A percentile compares a stretch with the other conserved stretches of the same genome.
These are phyloP conservation scores for Phalaenopsis aphrodite DNA, from an alignment of 106 monocot species.

Conservation along the genomic window DNA sequence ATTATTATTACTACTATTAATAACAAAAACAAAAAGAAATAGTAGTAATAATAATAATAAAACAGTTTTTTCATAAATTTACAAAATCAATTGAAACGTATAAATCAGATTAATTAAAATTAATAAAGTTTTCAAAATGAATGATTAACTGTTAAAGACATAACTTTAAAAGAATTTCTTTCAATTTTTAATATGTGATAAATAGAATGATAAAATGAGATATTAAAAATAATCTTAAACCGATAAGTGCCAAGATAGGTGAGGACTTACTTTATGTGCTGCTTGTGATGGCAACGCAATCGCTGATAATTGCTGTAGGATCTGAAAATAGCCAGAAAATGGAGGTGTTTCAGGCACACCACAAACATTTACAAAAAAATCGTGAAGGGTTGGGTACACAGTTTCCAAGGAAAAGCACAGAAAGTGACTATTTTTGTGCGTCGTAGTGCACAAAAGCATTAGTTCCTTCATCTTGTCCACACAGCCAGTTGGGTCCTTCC, in stretches of 20 bases:
- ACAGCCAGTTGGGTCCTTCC: conserved; percentile 93
- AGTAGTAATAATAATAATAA: too few species aligned
- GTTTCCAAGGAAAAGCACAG: conserved; percentile 34
- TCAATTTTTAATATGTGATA: too few species aligned
- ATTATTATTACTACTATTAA: too few species aligned
- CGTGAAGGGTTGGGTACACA: conserved; percentile 63
- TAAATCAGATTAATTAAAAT: too few species aligned
- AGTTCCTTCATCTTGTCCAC: conserved; percentile 46
- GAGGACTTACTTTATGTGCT: conserved; percentile 51
- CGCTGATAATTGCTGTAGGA: conserved; percentile 54
- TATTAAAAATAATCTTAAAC: too few species aligned
- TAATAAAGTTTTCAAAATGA: too few species aligned
- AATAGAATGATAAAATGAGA: too few species aligned
- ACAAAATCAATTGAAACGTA: too few species aligned
- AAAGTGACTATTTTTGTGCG: conserved; percentile 3
- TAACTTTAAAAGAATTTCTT: too few species aligned
- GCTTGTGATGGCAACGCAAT: conserved; percentile 53
- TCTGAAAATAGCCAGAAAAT: conserved; percentile 49
- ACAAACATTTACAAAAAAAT: conserved; percentile 79
- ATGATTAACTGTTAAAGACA: too few species aligned
- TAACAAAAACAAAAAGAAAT: too few species aligned
- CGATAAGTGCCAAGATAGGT: background rate
- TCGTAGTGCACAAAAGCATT: conserved; percentile 2
- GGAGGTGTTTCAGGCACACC: conserved; percentile 51
- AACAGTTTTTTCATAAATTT: too few species aligned